Percentiles rank a stretch among this genome's conserved stretches.
phyloP scores from a whole-genome alignment of 2,329 filamentous ascomycete genomes.

The Leptodontidium sp. region DNA sequence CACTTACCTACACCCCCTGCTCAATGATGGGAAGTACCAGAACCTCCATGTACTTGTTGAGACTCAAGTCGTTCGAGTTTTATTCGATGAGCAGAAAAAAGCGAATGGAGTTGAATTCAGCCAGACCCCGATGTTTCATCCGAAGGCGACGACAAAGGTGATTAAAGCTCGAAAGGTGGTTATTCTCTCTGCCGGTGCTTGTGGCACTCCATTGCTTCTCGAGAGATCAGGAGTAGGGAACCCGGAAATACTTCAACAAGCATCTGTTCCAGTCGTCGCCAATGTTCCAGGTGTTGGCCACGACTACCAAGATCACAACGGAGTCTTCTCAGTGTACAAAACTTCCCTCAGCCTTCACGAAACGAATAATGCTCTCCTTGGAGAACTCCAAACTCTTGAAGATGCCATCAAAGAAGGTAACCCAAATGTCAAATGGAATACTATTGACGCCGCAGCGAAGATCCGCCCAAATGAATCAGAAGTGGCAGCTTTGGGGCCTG shows the following conservation, averaged over 20 bases:
- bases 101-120: slow-evolving; percentile 7
- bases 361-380: slow-evolving; percentile 18
- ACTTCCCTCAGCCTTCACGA: slow-evolving; percentile 54
- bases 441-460: slow-evolving; percentile 60
- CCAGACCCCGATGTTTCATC: neutral
- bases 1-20: slow-evolving; percentile 58
- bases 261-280: slow-evolving; percentile 53
- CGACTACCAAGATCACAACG: slow-evolving; percentile 61
- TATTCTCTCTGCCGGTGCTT: slow-evolving; percentile 49
- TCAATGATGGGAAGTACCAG: slow-evolving; percentile 55
- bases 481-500: slow-evolving; percentile 57
- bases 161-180: slow-evolving; percentile 59
- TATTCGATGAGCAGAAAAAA: slow-evolving; percentile 50
- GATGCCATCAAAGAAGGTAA: neutral
- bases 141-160: neutral
- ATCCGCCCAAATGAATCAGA: slow-evolving; percentile 63
- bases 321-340: slow-evolving; percentile 54
- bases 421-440: slow-evolving; percentile 59
- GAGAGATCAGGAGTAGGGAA: slow-evolving; percentile 67
- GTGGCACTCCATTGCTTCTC: slow-evolving; percentile 53
- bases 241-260: slow-evolving; percentile 53
- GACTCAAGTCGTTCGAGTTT: slow-evolving; percentile 59
- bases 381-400: neutral
- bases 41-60: slow-evolving; percentile 66
- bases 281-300: slow-evolving; percentile 59